Percentiles rank a stretch among this genome's conserved stretches.
Evolutionary conservation across 768 basidiomycete species (phyloP).

Genomic region (Suillus fuscotomentosus): DNA sequence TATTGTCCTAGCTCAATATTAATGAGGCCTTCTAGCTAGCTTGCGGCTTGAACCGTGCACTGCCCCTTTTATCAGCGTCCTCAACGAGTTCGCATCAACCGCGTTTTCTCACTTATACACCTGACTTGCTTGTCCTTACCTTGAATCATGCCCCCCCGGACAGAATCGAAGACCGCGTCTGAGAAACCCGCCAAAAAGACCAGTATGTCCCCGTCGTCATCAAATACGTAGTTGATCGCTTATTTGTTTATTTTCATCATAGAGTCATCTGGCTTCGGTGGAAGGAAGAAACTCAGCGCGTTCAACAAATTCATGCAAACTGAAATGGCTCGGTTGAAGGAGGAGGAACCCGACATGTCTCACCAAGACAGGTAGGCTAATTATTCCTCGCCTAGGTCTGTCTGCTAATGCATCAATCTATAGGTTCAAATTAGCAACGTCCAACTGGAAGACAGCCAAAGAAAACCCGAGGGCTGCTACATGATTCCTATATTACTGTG

Average conservation of each 20-base stretch:
- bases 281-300: constrained; percentile 61
- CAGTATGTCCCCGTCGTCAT: constrained; percentile 37
- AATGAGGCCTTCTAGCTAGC: constrained; percentile 3
- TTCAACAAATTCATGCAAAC: constrained; percentile 84
- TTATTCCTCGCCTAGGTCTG: neutral
- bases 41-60: constrained; percentile 10
- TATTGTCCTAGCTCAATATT: neutral
- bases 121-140: constrained; percentile 5
- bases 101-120: constrained; percentile 10
- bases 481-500: constrained; percentile 13
- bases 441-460: constrained; percentile 76
- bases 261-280: constrained; percentile 51
- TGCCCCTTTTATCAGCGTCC: constrained; percentile 33
- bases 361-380: constrained; percentile 69
- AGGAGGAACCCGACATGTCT: constrained; percentile 64
- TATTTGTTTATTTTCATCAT: constrained; percentile 29
- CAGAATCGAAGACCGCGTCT: constrained; percentile 38
- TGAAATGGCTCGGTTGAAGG: constrained; percentile 78
- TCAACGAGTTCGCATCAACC: constrained; percentile 17
- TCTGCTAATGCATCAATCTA: constrained; percentile 8
- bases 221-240: constrained; percentile 18
- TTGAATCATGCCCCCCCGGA: constrained; percentile 43
- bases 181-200: constrained; percentile 54
- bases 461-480: constrained; percentile 53
- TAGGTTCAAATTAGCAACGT: constrained; percentile 71